These are phyloP conservation scores for Pythium apleroticum DNA, from an alignment of 352 stramenopile species.

Conservation along the genomic window DNA sequence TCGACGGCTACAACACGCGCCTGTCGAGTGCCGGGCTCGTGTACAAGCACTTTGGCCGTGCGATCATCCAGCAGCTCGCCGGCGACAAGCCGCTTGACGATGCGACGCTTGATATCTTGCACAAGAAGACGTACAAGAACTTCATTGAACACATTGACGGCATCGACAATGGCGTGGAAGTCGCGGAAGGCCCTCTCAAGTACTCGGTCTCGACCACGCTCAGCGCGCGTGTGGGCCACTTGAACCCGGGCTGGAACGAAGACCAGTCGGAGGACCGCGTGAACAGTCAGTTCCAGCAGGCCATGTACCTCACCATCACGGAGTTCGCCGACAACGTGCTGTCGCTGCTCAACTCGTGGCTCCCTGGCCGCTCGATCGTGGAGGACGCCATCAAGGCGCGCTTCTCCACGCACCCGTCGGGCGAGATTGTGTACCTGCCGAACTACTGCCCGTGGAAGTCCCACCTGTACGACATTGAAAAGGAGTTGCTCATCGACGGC, in stretches of 20 bases:
- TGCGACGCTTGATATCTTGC: conserved; percentile 78
- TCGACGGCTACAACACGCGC: conserved; percentile 80
- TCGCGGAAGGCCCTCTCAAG: conserved; percentile 54
- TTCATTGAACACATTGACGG: conserved; percentile 99
- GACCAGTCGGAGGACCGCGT: conserved; percentile 65
- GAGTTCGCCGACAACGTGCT: conserved; percentile 94
- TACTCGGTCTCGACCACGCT: conserved; percentile 80
- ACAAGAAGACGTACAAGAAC: conserved; percentile 94
- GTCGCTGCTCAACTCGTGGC: conserved; percentile 92
- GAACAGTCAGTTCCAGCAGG: conserved; percentile 94
- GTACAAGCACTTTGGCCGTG: conserved; percentile 98
- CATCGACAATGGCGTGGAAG: conserved; percentile 98
- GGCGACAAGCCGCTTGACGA: conserved; percentile 51
- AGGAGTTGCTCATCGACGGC: conserved; percentile 79
- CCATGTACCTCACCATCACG: conserved; percentile 92
- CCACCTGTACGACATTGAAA: conserved; percentile 97
- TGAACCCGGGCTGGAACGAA: conserved; percentile 98
- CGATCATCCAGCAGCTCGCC: conserved; percentile 90
- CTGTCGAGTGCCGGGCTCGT: conserved; percentile 96
- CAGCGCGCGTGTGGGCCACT: conserved; percentile 84
- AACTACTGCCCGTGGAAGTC: conserved; percentile 95
- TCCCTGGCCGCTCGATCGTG: conserved; percentile 93
- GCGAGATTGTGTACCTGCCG: conserved; percentile 93
- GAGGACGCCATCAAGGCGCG: conserved; percentile 87
- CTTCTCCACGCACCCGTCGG: conserved; percentile 89